phyloP scores from a whole-genome alignment of 805 yeast genomes.

The Hanseniaspora thailandica region DNA sequence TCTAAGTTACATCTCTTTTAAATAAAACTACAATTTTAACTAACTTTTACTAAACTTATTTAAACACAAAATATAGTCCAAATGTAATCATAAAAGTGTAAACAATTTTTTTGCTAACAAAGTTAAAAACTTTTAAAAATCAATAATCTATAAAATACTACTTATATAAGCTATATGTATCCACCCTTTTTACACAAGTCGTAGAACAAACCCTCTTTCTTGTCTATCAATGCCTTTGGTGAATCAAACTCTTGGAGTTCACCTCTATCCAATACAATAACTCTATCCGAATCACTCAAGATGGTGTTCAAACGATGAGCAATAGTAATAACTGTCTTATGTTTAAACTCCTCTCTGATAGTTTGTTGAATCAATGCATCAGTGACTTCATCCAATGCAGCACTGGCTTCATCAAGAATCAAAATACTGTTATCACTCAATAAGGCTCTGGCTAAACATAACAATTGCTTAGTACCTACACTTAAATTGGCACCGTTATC shows the following conservation, averaged over 20 bases:
- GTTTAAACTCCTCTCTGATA: conserved; percentile 50
- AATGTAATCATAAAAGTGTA: background rate
- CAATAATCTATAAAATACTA: background rate
- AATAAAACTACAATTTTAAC: background rate
- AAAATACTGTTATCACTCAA: conserved; percentile 62
- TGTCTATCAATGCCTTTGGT: conserved; percentile 41
- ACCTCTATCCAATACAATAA: conserved; percentile 61
- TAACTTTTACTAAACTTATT: too few species aligned
- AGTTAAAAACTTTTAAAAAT: too few species aligned
- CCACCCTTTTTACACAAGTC: conserved; percentile 35
- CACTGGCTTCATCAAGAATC: conserved; percentile 75
- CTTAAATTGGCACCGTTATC: conserved; percentile 58
- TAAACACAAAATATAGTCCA: too few species aligned
- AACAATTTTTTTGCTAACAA: background rate
- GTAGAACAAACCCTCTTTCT: conserved; percentile 38
- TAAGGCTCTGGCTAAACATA: conserved; percentile 74
- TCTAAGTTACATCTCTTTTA: too few species aligned
- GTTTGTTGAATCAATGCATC: conserved; percentile 69
- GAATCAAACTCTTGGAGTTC: conserved; percentile 49
- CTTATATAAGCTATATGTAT: conserved; percentile 3
- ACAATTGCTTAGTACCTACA: conserved; percentile 56
- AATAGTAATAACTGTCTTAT: conserved; percentile 71
- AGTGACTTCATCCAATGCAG: conserved; percentile 74
- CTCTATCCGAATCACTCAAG: conserved; percentile 49
- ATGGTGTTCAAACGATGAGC: conserved; percentile 77